Evolutionary conservation across 2,329 filamentous ascomycete genomes (phyloP), one percentile per base, ranked within the genome.

Genomic region (Xylariales sp.): DNA sequence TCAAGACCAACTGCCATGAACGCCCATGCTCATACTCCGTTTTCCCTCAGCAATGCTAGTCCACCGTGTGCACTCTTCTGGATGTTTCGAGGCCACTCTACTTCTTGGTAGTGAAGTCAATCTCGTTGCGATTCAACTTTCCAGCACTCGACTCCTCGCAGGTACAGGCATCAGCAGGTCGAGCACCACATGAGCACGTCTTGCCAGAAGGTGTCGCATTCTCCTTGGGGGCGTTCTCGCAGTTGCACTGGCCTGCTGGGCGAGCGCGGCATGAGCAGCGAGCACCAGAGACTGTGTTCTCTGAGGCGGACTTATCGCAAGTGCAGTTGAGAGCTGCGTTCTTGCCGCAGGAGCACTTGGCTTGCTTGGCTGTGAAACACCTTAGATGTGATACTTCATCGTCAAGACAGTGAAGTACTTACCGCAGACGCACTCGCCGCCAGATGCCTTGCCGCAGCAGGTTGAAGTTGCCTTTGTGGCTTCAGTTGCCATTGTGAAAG

Each of bases 341-440:
- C 72, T 95, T 82, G 59, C 91, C 91, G 63, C 91, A 97, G 12
- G 88, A 94, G 79, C 89, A 95, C 46, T 73, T 83, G 7, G 80
- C 80, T 64, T 83, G 73, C 54, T 78, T 64, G 53, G 79, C 80
- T 79, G 57, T 51, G 32, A 15, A 16, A 40, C 35, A 22, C 21
- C 28, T 47, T 32, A 44, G 38, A 20, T 28, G 41, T 46, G 34
- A 31, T 25, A 20, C 31, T n/a, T 38, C 12, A 38, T 31, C 28
- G 20, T 27, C 24, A 31, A 16, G 39, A 22, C 34, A 24, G 31
- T n/a, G 16, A 11, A 20, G 6, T 42, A 66, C 75, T 53, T 72
- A 79, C 76, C 76, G 61, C 76, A 80, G 54, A 76, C 64, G 55
- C 76, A 80, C 50, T 71, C 68, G 39, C 62, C 57, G 50, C 66